phyloP scores from a whole-genome alignment of 2,329 filamentous ascomycete genomes.

The Ophiostoma tasmaniense region DNA sequence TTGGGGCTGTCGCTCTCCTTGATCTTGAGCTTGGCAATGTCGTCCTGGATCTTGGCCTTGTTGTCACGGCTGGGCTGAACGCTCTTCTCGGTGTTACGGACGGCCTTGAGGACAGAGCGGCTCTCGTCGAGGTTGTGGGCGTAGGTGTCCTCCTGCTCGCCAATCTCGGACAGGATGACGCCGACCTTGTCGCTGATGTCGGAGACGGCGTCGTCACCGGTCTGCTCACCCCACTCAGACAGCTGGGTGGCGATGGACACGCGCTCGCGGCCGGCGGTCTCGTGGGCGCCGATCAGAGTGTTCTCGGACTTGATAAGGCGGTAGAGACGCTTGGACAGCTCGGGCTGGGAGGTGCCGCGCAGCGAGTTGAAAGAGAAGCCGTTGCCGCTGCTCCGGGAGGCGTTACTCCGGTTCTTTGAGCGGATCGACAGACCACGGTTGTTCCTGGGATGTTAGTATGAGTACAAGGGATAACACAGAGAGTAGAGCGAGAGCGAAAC shows the following conservation, averaged over 20 bases:
- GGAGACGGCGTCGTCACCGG: slow-evolving; percentile 74
- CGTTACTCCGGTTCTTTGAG: slow-evolving; percentile 44
- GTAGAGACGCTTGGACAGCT: slow-evolving; percentile 81
- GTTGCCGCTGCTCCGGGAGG: slow-evolving; percentile 30
- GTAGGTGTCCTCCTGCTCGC: slow-evolving; percentile 85
- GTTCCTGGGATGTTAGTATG: slow-evolving; percentile 45
- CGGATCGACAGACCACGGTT: slow-evolving; percentile 68
- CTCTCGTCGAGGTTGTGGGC: slow-evolving; percentile 83
- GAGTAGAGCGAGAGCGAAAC: background rate
- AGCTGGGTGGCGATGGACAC: slow-evolving; percentile 79
- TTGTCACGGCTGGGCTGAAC: slow-evolving; percentile 87
- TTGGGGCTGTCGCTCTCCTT: slow-evolving; percentile 82
- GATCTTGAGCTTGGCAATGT: slow-evolving; percentile 83
- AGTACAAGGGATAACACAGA: background rate
- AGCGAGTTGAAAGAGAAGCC: slow-evolving; percentile 82
- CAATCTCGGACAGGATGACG: slow-evolving; percentile 83
- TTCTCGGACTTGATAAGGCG: slow-evolving; percentile 94
- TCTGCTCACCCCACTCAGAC: slow-evolving; percentile 93
- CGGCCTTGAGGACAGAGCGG: slow-evolving; percentile 73
- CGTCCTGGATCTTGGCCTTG: slow-evolving; percentile 80
- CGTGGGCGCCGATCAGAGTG: slow-evolving; percentile 74
- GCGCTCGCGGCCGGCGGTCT: slow-evolving; percentile 76
- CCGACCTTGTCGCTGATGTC: slow-evolving; percentile 95
- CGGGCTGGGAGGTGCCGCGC: slow-evolving; percentile 74
- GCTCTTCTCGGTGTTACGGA: slow-evolving; percentile 89